Evolutionary conservation across 164 flowering plant genomes (phyloP), one percentile per base, ranked within the genome.

Genomic region (Chimonanthus praecox): DNA sequence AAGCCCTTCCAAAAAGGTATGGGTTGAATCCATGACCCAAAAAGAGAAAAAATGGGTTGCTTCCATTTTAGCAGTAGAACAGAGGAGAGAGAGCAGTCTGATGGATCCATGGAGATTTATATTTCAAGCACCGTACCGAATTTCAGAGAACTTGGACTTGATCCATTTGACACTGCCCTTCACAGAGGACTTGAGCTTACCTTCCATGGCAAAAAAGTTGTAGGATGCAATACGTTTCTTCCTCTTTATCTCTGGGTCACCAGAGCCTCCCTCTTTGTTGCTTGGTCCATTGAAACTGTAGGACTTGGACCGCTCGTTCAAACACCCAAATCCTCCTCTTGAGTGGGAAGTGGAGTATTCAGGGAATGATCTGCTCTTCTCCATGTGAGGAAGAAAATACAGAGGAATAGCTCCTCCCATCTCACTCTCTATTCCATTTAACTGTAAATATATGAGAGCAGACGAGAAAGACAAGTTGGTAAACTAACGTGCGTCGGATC

Each of bases 91-190:
- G 66, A 33, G 10, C 20, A 44, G 8, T 20, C 44, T 2, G 66
- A 63, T 33, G 66, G 21, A 10, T 20, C 13, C 13, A 63, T 20
- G 66, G 5, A 20, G 9, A 44, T 7, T 66, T 33, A 33, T 33
- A 33, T 10, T 61, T 71, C 74, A 75, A 54, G 58, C 77, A 51
- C 85, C 84, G 33, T 87, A 77, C 7, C 85, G 86, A 58, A 81
- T 69, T 47, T 88, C 90, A 46, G 61, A 80, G 68, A 88, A 82
- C 85, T 89, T 91, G 84, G 63, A 78, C 79, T 89, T 91, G 84
- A 91, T 87, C 97, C 97, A 91, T 82, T 88, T 91, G 86, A 89
- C 85, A 83, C 92, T 88, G 81, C 69, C 87, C 50, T 87, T 84
- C 3, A 91, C 82, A 7, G 85, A 81, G 0, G 91, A 81, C 73